Evolutionary conservation across 148 eudicot genomes (phyloP), one percentile per base, ranked within the genome.

Genomic region (Euryodendron excelsum): DNA sequence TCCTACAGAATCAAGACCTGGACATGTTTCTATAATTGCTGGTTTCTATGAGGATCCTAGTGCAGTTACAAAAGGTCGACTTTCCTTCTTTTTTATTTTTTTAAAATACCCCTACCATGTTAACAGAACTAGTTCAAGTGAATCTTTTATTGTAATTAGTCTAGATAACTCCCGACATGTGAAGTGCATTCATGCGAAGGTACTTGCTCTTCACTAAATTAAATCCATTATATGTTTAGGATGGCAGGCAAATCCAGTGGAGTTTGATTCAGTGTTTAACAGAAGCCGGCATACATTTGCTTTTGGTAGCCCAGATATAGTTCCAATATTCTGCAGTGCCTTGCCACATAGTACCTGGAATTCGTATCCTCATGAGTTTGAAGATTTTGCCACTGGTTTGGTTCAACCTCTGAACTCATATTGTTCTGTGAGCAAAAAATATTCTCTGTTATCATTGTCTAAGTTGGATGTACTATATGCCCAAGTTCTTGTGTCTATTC

Each of bases 41-140:
- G 99, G 99, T 27, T 96, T 96, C 76, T 96, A 96, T 83, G 99
- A 96, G 84, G 99, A 96, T 83, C 99, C 99, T 77, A 96, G 99
- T 84, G 99, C 99, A 53, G 98, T 96, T 78, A 91, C 95, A 20
- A 96, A 96, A 93, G 99, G 98, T 86, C 59, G 59, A 34, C 47
- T 59, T 80, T 60, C 41, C 11, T 44, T 10, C 28, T 37, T 21
- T 72, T 31, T 44, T 78, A 27, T 25, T 25, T n/a, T 71, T 7
- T 30, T 58, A 36, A 21, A 5, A 23, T 53, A 78, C 60, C 31
- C 69, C 31, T 39, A 31, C 34, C 31, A 55, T 48, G 55, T 71
- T 73, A 36, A 20, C 25, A 25, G n/a, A n/a, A 53, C 11, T 52
- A 11, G 61, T 69, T 50, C 6, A 76, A 27, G 52, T 48, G 41